These are phyloP conservation scores for Penicillium expansum DNA, from an alignment of 2,329 filamentous ascomycete species.

Conservation along the genomic window DNA sequence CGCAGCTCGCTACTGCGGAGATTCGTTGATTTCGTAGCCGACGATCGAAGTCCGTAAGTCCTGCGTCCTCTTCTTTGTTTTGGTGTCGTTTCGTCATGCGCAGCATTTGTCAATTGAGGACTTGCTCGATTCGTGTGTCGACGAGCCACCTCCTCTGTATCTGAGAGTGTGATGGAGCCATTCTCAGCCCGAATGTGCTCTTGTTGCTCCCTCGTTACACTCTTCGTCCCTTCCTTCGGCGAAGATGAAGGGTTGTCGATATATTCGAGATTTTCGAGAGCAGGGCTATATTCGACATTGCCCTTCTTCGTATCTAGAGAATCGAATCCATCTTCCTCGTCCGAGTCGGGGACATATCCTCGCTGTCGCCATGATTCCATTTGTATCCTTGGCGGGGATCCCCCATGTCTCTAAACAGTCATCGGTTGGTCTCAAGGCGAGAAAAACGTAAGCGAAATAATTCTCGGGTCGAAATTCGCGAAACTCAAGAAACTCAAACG, in stretches of 20 bases:
- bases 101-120: background rate
- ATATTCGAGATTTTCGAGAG: slow-evolving; percentile 20
- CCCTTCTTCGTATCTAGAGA: slow-evolving; percentile 28
- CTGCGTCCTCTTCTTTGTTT: slow-evolving; percentile 12
- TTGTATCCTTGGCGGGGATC: slow-evolving; percentile 33
- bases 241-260: slow-evolving; percentile 14
- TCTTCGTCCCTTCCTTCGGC: slow-evolving; percentile 4
- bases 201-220: background rate
- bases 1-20: background rate
- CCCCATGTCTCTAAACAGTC: slow-evolving; percentile 37
- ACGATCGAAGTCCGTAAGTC: slow-evolving; percentile 13
- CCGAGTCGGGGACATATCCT: slow-evolving; percentile 53
- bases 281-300: slow-evolving; percentile 2
- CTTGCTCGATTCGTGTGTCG: background rate
- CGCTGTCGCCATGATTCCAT: slow-evolving; percentile 51
- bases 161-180: slow-evolving; percentile 2
- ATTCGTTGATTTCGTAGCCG: slow-evolving; percentile 8
- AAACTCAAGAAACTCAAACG: background rate
- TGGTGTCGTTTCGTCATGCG: slow-evolving; percentile 8
- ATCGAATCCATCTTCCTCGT: slow-evolving; percentile 46
- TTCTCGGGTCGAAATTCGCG: background rate
- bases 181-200: background rate
- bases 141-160: background rate
- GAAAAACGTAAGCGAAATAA: background rate
- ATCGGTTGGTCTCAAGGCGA: slow-evolving; percentile 18